Evolutionary conservation across 2,329 filamentous ascomycete species (phyloP).

Genomic region (Phyllosticta paracitricarpa): DNA sequence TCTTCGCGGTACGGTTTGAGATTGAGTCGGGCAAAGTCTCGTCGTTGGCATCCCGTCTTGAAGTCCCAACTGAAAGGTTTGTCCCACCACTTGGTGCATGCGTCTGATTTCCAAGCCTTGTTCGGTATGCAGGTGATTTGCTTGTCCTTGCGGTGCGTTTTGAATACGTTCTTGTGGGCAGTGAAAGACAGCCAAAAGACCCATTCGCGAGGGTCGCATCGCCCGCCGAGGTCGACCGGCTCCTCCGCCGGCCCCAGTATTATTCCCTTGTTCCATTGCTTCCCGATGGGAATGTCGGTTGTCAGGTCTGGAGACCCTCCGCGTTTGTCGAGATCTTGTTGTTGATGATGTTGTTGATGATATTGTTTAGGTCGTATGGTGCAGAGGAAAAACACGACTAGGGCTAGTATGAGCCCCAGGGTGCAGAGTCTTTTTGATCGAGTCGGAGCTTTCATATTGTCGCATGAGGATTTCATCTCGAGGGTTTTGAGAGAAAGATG

Average conservation of each 20-base stretch:
- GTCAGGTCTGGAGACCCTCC: no score
- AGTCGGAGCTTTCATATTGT: no score
- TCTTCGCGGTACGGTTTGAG: neutral
- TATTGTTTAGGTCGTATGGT: no score
- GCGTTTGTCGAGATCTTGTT: no score
- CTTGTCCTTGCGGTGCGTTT: neutral
- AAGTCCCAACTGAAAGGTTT: neutral
- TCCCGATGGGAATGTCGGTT: no score
- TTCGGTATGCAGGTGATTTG: neutral
- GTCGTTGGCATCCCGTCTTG: neutral
- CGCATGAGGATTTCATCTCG: no score
- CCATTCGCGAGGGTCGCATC: neutral
- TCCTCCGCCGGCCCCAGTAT: neutral
- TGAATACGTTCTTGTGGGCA: neutral
- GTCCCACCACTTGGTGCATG: neutral
- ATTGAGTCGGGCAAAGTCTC: neutral
- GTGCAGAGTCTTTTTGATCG: no score
- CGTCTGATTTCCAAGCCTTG: neutral
- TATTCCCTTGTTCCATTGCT: neutral
- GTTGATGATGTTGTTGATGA: no score
- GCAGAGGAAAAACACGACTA: no score
- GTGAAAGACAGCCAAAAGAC: neutral
- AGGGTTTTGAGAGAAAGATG: no score
- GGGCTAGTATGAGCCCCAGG: no score
- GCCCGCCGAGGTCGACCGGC: neutral